Base-by-base conservation (phyloP, 2,329 filamentous ascomycete genomes). In the Lecanoromycetidae sp. region DNA sequence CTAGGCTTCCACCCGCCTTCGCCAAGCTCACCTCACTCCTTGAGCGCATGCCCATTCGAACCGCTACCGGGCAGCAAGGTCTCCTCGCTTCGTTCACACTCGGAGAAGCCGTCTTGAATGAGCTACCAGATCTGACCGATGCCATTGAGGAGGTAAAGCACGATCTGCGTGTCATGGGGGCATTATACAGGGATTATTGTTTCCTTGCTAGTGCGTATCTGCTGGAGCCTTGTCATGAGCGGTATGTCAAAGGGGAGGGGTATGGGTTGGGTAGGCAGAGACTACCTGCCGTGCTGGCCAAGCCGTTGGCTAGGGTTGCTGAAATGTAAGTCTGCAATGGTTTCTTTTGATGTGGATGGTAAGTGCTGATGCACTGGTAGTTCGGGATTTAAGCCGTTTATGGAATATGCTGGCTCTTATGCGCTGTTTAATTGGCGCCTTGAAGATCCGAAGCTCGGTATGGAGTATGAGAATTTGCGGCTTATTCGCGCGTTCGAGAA, bases 401-500 rank as follows among this genome's bases (percentile, higher is more conserved):
- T 94, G 84, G 87, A 91, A 58, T 94, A 80, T 57, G 77, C 77
- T 36, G 76, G 75, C 2, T 75, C 74, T 0, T 80, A 80, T 58
- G 72, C 73, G 22, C 66, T 80, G 15, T 80, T 76, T 67, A 80
- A 80, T 63, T 80, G 79, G 55, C 71, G 70, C 44, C 65, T 79
- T n/a, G 71, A 66, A n/a, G 68, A 79, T 44, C 68, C 70, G n/a
- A 61, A 66, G 8, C 65, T 70, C 48, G 75, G 75, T 19, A 62
- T 74, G 13, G 65, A 68, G 12, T 80, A 80, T 55, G 63, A 69
- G 32, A 80, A 80, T 68, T 72, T 95, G 20, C 82, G 87, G 9
- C 77, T 95, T 26, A 81, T 95, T 60, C 84, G 90, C 29, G 90
- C 87, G 20, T 96, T 95, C 58, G 88, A 95, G 66, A 77, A 82